Percentiles rank a stretch among this genome's conserved stretches.
Evolutionary conservation across 208 protist species (phyloP).

Genomic region (Crithidia thermophila): DNA sequence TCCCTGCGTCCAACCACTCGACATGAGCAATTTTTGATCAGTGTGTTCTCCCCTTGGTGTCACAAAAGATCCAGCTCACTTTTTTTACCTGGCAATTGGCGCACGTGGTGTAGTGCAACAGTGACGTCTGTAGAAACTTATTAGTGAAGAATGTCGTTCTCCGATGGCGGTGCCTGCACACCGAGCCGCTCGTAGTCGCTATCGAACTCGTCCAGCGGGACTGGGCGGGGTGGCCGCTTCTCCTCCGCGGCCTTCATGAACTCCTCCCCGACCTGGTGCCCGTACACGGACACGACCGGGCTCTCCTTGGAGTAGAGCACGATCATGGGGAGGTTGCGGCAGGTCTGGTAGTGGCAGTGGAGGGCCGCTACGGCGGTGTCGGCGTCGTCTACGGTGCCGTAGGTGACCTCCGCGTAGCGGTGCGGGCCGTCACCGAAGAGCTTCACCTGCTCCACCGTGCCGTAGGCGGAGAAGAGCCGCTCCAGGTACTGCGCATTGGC

Average conservation of each 20-base stretch:
- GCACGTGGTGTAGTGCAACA: no score
- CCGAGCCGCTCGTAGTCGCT: slow-evolving; percentile 49
- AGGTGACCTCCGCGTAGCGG: slow-evolving; percentile 77
- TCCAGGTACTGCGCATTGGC: slow-evolving; percentile 84
- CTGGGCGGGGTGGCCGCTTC: slow-evolving; percentile 41
- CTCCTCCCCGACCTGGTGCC: slow-evolving; percentile 64
- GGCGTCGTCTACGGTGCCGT: slow-evolving; percentile 68
- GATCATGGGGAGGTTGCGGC: slow-evolving; percentile 66
- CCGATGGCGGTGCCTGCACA: slow-evolving; percentile 60
- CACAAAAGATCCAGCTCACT: no score
- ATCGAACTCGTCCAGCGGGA: slow-evolving; percentile 76
- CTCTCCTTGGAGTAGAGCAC: slow-evolving; percentile 83
- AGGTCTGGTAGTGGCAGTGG: slow-evolving; percentile 82
- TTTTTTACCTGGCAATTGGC: no score
- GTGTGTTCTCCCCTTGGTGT: no score
- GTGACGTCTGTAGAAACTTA: no score
- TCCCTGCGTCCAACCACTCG: no score
- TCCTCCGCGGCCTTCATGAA: slow-evolving; percentile 58
- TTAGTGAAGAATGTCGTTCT: slow-evolving; percentile 58
- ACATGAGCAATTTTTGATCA: no score
- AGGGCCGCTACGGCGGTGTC: slow-evolving; percentile 82
- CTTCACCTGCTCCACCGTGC: slow-evolving; percentile 58
- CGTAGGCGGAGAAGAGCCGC: slow-evolving; percentile 85
- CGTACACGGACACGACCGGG: slow-evolving; percentile 64
- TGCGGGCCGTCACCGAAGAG: slow-evolving; percentile 57